phyloP scores from a whole-genome alignment of 164 flowering plant genomes.

The Protea cynaroides region DNA sequence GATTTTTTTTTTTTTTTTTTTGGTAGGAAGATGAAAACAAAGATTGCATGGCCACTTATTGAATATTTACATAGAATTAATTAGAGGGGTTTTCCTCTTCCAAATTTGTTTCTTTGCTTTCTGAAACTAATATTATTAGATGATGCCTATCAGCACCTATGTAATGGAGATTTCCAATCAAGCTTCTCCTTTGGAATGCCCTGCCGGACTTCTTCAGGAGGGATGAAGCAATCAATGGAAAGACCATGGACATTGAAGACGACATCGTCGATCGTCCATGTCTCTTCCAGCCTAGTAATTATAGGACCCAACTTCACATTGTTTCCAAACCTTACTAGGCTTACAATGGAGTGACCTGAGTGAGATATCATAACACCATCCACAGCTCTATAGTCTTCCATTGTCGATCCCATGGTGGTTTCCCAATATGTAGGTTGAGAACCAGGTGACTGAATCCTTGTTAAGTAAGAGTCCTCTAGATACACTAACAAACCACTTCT shows the following conservation, averaged over 20 bases:
- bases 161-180: conserved; percentile 32
- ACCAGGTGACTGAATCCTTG: conserved; percentile 69
- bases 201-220: conserved; percentile 54
- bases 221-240: conserved; percentile 66
- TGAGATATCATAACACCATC: conserved; percentile 79
- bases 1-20: no score
- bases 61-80: not conserved
- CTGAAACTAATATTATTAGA: not conserved
- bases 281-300: conserved; percentile 65
- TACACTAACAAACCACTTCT: conserved; percentile 61
- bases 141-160: conserved; percentile 6
- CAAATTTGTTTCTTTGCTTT: not conserved
- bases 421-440: conserved; percentile 72
- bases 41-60: not conserved
- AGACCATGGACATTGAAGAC: conserved; percentile 74
- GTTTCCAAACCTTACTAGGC: conserved; percentile 68
- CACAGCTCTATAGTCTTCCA: conserved; percentile 55
- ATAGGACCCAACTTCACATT: conserved; percentile 44
- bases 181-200: conserved; percentile 22
- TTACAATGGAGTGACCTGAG: conserved; percentile 56
- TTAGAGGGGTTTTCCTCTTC: not conserved
- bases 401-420: conserved; percentile 58
- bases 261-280: conserved; percentile 68
- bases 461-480: conserved; percentile 71
- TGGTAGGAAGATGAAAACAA: not conserved